These are phyloP conservation scores for Syncephalastrum racemosum DNA, from an alignment of 371 early-diverging fungal species.

Conservation along the genomic window DNA sequence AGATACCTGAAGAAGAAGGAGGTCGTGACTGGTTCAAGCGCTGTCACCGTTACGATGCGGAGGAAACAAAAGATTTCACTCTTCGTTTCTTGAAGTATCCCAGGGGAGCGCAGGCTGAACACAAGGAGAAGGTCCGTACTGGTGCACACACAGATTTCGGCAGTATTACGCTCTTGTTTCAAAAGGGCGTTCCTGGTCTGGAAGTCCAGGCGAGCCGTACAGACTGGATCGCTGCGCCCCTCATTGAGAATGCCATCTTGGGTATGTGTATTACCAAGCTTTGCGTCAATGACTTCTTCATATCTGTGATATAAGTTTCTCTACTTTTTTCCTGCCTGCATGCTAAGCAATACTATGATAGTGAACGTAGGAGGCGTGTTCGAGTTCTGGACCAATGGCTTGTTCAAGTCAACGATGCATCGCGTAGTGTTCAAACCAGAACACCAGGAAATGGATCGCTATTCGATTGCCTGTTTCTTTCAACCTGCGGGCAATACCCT, in stretches of 20 bases:
- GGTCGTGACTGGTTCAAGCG: constrained; percentile 44
- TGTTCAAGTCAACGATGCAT: constrained; percentile 61
- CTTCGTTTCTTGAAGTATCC: constrained; percentile 59
- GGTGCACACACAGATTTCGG: constrained; percentile 60
- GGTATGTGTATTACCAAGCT: background rate
- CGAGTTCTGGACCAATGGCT: constrained; percentile 66
- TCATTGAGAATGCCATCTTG: constrained; percentile 48
- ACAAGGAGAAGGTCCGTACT: constrained; percentile 15
- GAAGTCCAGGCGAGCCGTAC: constrained; percentile 47
- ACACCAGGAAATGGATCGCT: constrained; percentile 40
- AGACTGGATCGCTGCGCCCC: constrained; percentile 55
- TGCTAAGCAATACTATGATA: background rate
- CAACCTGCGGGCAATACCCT: constrained; percentile 18
- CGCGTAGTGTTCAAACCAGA: constrained; percentile 55
- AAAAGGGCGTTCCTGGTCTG: constrained; percentile 58
- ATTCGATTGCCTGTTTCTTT: constrained; percentile 65
- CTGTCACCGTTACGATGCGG: constrained; percentile 42
- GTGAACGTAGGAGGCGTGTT: constrained; percentile 67
- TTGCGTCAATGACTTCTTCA: background rate
- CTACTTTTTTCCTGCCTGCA: background rate
- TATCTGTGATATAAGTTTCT: background rate
- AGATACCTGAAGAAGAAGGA: constrained; percentile 47
- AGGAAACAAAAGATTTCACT: constrained; percentile 20
- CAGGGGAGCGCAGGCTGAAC: constrained; percentile 6
- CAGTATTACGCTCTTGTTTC: constrained; percentile 61